These are phyloP conservation scores for Pisolithus marmoratus DNA, from an alignment of 768 basidiomycete genomes.

Conservation along the genomic window DNA sequence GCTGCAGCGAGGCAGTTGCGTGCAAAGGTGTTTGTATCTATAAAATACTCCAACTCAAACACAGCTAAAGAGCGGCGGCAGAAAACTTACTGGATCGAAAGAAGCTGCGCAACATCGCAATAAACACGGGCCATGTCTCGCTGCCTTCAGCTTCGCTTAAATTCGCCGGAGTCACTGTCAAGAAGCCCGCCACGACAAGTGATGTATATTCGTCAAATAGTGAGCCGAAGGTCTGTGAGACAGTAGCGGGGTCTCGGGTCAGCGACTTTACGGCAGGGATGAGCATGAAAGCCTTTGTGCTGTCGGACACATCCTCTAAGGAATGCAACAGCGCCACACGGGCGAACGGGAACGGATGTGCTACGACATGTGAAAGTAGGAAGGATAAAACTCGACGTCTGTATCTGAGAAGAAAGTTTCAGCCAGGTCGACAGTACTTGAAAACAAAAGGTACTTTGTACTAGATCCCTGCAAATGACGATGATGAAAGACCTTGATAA, in stretches of 20 bases:
- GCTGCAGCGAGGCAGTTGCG: slow-evolving; percentile 38
- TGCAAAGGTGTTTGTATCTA: slow-evolving; percentile 37
- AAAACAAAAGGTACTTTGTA: slow-evolving; percentile 39
- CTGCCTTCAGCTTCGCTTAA: slow-evolving; percentile 39
- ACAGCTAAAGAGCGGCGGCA: not conserved
- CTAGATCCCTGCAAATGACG: slow-evolving; percentile 44
- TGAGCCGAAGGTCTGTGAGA: slow-evolving; percentile 33
- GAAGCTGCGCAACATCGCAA: slow-evolving; percentile 36
- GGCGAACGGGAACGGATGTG: slow-evolving; percentile 42
- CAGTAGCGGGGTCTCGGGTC: slow-evolving; percentile 16
- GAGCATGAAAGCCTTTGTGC: slow-evolving; percentile 46
- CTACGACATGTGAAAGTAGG: slow-evolving; percentile 72
- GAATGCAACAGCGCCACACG: slow-evolving; percentile 51
- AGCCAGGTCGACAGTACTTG: not conserved
- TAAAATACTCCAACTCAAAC: slow-evolving; percentile 2
- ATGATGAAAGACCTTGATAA: slow-evolving; percentile 55
- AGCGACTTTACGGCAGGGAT: slow-evolving; percentile 49
- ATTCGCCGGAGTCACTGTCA: slow-evolving; percentile 37
- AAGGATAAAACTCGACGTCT: slow-evolving; percentile 70
- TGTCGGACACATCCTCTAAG: slow-evolving; percentile 36
- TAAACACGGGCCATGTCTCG: slow-evolving; percentile 47
- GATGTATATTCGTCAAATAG: slow-evolving; percentile 30
- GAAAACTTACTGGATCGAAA: slow-evolving; percentile 41
- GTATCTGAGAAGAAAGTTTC: slow-evolving; percentile 38
- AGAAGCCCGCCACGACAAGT: slow-evolving; percentile 44